Evolutionary conservation across 2,329 filamentous ascomycete species (phyloP), one percentile per base, ranked within the genome.

Genomic region (Ascochyta lentis): DNA sequence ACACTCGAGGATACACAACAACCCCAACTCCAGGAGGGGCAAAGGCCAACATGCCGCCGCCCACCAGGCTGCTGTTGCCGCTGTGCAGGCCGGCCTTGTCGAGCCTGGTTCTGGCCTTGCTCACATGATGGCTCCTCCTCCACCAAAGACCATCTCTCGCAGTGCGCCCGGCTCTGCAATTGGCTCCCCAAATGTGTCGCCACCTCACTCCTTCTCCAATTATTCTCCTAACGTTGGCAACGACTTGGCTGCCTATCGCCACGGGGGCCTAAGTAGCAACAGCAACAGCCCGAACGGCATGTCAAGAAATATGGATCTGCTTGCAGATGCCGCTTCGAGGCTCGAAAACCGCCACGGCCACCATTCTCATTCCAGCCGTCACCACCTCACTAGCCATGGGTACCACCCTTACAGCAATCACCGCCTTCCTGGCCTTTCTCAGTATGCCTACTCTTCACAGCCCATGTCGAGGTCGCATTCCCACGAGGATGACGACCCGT

Each of bases 1-100:
- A 59, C 94, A 99, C 80, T 97, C 94, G 75, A 87, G 94, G 76
- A 99, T 99, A 80, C 94, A 99, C 85, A 97, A 91, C 86, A 99
- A 98, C 80, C 94, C 95, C 56, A 98, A 98, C 83, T 97, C 93
- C 54, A 85, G 95, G 73, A 84, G 94, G 72, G 93, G 92, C 64
- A 96, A 96, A 83, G 96, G 96, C 82, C 86, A 87, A 58, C 65
- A 87, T 73, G 82, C 83, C 58, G 80, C 84, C 50, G 84, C 84
- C n/a, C 82, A 83, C 12, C 81, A 82, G 13, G 82, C 84, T 9
- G 81, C 82, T 3, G 82, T 82, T 1, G 82, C 81, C 3, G 81
- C 83, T 13, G 78, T 80, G 19, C 76, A 75, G 43, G 78, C 76
- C 38, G 80, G 78, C 23, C 73, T 83, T 44, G 81, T 86, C 60